phyloP scores from a whole-genome alignment of 225 moss, liverwort and hornwort species.

The Polytrichum formosum region DNA sequence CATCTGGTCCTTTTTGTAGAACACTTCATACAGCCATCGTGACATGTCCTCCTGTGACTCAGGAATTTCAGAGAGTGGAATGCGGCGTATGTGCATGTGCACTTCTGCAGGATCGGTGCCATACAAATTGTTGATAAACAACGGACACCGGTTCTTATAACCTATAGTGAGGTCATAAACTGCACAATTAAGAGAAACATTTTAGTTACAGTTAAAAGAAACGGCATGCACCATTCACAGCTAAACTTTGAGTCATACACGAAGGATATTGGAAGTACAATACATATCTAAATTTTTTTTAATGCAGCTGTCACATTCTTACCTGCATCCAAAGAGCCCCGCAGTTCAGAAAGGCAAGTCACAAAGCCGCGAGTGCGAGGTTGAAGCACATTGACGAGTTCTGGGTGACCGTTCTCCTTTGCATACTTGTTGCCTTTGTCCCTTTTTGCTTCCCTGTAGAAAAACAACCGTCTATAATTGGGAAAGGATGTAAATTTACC shows the following conservation, averaged over 20 bases:
- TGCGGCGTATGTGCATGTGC: slow-evolving; percentile 83
- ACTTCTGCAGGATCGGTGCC: slow-evolving; percentile 98
- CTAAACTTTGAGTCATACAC: background rate
- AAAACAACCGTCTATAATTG: no score
- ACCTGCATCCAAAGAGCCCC: slow-evolving; percentile 78
- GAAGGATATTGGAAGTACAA: background rate
- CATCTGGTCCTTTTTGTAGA: slow-evolving; percentile 70
- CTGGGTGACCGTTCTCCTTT: slow-evolving; percentile 59
- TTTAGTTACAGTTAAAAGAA: background rate
- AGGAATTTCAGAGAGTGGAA: slow-evolving; percentile 69
- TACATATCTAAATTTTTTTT: background rate
- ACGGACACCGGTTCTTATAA: slow-evolving; percentile 81
- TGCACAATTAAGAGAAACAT: slow-evolving; percentile 22
- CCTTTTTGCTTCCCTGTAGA: slow-evolving; percentile 74
- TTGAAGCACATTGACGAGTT: slow-evolving; percentile 79
- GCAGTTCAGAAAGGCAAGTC: slow-evolving; percentile 69
- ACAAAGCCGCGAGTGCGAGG: slow-evolving; percentile 91
- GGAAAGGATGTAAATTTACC: no score
- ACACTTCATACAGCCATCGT: slow-evolving; percentile 75
- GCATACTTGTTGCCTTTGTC: slow-evolving; percentile 71
- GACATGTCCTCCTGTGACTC: slow-evolving; percentile 59
- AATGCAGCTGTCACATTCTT: background rate
- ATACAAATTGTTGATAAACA: slow-evolving; percentile 87
- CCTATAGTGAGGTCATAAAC: slow-evolving; percentile 97
- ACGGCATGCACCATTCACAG: background rate